Evolutionary conservation across 225 moss, liverwort and hornwort genomes (phyloP), one percentile per base, ranked within the genome.

Genomic region (Bryum argenteum): DNA sequence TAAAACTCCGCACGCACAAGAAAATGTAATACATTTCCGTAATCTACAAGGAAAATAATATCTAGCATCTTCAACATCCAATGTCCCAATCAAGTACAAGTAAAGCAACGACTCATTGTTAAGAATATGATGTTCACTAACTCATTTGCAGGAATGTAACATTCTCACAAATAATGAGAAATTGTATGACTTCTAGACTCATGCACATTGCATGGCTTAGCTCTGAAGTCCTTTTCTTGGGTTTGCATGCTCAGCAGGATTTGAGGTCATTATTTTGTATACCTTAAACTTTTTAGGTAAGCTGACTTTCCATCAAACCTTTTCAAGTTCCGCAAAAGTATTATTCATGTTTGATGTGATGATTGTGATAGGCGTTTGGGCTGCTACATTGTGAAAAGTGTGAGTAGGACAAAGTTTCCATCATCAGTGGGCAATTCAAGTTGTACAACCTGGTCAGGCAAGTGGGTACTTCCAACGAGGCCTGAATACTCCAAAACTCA

Each of bases 401-500:
- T 44, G 47, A 20, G 33, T 10, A 45, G 48, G 45, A 61, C 40
- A 17, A 0, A 18, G 19, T 8, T 44, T 22, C 40, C 55, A 16
- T 63, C 15, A 56, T 17, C 17, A 37, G 5, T 16, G 33, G n/a
- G 2, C 62, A 58, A 65, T 10, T 14, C 60, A 54, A 23, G 4
- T 38, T 22, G 37, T 15, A 33, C 59, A 33, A 1, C 16, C 48
- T 17, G 4, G 21, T 33, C 33, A 33, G 33, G 24, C 75, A 60
- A 70, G 75, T 40, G 40, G 67, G 33, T 47, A 47, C 40, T 3
- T 33, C n/a, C n/a, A n/a, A n/a, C n/a, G 8, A 16, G 40, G 68
- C 21, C 0, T 0, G 56, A 52, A 67, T 72, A 58, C 58, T 58
- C 67, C 71, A 57, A 80, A 76, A 71, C 62, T 4, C 14, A 72